Conservation (phyloP, 768 basidiomycete genomes). For the Lepiota venenata region DNA sequence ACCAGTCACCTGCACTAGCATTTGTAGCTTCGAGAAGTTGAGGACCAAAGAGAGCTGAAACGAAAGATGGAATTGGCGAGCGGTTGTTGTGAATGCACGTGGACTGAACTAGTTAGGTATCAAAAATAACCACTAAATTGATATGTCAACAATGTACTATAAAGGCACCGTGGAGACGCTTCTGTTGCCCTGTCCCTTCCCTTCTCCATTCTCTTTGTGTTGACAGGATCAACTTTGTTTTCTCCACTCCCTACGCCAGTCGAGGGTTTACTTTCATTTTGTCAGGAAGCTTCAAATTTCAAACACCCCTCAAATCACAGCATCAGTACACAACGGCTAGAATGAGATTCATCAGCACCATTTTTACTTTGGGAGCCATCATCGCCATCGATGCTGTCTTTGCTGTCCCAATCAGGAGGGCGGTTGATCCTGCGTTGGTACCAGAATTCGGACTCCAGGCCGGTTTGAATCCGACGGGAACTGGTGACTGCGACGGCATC, state of each 20-base stretch:
- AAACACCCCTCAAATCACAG: neutral
- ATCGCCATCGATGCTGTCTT: constrained; percentile 37
- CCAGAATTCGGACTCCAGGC: constrained; percentile 57
- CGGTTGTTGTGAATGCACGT: neutral
- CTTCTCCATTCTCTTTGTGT: neutral
- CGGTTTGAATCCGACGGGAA: constrained; percentile 59
- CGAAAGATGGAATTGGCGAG: neutral
- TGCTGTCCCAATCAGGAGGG: constrained; percentile 28
- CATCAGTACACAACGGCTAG: neutral
- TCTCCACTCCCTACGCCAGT: neutral
- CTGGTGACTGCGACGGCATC: constrained; percentile 60
- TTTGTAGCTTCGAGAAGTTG: neutral
- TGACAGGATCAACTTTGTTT: constrained; percentile 2
- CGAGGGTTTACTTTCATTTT: constrained; percentile 11
- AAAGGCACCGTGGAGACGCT: neutral
- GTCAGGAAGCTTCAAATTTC: neutral
- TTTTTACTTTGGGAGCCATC: constrained; percentile 24
- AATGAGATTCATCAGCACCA: constrained; percentile 24
- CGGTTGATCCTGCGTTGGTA: constrained; percentile 42
- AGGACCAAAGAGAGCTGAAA: neutral
- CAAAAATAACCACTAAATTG: too few species aligned
- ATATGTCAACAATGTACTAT: too few species aligned
- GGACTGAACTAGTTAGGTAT: neutral
- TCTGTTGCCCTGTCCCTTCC: neutral
- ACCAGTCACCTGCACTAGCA: too few species aligned